A percentile compares a stretch with the other conserved stretches of the same genome.
Conservation (phyloP, 306 rosid genomes). For the Begonia loranthoides region DNA sequence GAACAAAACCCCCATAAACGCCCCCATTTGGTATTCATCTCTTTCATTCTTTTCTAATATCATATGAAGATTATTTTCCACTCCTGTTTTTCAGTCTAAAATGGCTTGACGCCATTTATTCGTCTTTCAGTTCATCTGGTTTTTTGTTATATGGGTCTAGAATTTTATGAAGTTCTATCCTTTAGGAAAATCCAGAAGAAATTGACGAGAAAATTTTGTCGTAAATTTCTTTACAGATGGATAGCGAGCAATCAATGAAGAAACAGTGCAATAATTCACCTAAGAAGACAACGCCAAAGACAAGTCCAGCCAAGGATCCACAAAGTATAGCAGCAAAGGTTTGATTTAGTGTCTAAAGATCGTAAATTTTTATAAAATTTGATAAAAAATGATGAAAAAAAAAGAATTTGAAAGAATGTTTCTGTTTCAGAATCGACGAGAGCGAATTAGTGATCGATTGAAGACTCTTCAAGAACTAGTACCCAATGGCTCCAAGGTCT, state of each 20-base stretch:
- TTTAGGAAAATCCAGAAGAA: too few relatives aligned
- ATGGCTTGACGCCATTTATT: too few relatives aligned
- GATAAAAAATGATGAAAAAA: not conserved
- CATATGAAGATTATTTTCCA: too few relatives aligned
- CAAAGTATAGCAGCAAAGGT: constrained; percentile 97
- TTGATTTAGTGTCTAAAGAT: constrained; percentile 17
- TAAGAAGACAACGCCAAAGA: constrained; percentile 40
- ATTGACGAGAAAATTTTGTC: too few relatives aligned
- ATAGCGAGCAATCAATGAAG: constrained; percentile 31
- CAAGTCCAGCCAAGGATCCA: constrained; percentile 54
- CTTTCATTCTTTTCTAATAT: not conserved
- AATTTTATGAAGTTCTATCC: too few relatives aligned
- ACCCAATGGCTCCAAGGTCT: constrained; percentile 87
- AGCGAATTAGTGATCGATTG: constrained; percentile 87
- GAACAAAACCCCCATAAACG: constrained; percentile 27
- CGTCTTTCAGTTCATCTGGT: not conserved
- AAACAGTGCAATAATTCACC: constrained; percentile 35
- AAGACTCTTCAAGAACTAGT: constrained; percentile 68
- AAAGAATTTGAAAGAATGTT: constrained; percentile 21
- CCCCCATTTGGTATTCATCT: constrained; percentile 24
- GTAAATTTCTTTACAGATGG: constrained; percentile 23
- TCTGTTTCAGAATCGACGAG: constrained; percentile 73
- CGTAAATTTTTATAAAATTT: not conserved
- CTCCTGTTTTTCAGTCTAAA: too few relatives aligned
- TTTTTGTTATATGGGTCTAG: too few relatives aligned